Evolutionary conservation across 179 eudicot genomes (phyloP).

Genomic region (Carnegiea gigantea): DNA sequence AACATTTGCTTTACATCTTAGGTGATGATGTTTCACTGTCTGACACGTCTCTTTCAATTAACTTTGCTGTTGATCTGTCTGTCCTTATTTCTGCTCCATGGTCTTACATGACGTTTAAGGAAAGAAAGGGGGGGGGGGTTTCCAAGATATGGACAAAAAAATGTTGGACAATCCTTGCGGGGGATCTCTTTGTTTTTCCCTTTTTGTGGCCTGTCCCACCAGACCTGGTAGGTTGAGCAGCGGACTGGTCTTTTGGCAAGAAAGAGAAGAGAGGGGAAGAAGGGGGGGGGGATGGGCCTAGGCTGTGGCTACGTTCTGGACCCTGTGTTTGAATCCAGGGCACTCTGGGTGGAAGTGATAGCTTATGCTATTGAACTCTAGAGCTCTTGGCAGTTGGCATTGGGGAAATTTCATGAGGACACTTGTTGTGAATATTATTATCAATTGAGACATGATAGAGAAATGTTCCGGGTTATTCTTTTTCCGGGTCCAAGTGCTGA

Average conservation of each 20-base stretch:
- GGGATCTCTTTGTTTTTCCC: not conserved
- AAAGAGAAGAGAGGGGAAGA: no score
- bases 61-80: no score
- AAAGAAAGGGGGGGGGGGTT: not conserved
- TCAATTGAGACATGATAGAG: not conserved
- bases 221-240: no score
- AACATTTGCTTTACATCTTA: not conserved
- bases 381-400: not conserved
- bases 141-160: not conserved
- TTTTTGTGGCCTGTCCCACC: not conserved
- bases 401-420: not conserved
- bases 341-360: not conserved
- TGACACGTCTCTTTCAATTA: no score
- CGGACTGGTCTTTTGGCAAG: no score
- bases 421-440: not conserved
- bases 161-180: not conserved
- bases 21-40: not conserved
- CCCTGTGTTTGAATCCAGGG: not conserved
- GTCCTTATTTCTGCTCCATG: no score
- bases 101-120: not conserved
- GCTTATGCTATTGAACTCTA: not conserved
- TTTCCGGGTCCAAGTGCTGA: not conserved
- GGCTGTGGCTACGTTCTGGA: no score
- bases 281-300: not conserved
- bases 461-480: not conserved